Base-by-base conservation (phyloP, 306 rosid genomes). In the Abrus pulchellus region DNA sequence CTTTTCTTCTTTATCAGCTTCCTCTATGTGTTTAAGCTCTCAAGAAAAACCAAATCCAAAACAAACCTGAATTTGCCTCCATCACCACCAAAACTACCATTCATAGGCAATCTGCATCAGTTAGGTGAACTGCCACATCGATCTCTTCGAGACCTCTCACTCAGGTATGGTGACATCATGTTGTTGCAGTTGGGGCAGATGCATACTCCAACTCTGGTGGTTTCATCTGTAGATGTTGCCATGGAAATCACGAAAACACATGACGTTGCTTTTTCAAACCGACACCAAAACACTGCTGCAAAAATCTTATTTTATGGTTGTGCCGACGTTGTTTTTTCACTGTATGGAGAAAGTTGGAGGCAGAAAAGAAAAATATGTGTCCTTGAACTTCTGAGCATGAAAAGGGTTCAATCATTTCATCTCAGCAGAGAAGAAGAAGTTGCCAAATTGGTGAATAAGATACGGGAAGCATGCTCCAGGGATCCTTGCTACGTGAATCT, bases 61-160 rank as follows among this genome's bases (percentile, higher is more conserved):
- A 34, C 12, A 0, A 59, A 48, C 6, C 77, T 63, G 4, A 77
- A 78, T 63, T 33, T 47, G 0, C 76, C 79, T 36, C 86, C 83
- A 36, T 83, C 43, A 3, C 76, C 86, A 55, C 83, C 83, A 44
- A 85, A 82, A 36, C 74, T 85, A 28, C 86, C 84, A 0, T 0
- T 85, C 47, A 82, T 85, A 1, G 86, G 88, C 14, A 82, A 85
- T 9, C 67, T 85, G n/a, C 86, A 85, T 7, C 86, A 78, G 7
- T 27, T 85, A 52, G 88, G 88, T 0, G n/a, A 66, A n/a, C 72
- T 77, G 0, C 88, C 77, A 8, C 82, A 82, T 12, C 75, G 34
- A 2, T 78, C 84, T 28, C n/a, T 85, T 5, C 63, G 38, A 4
- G 7, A 54, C 6, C 66, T 82, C 66, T 78, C 82, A 1, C 11